Base-by-base conservation (phyloP, 2,329 filamentous ascomycete species). In the Colletotrichum tropicale region DNA sequence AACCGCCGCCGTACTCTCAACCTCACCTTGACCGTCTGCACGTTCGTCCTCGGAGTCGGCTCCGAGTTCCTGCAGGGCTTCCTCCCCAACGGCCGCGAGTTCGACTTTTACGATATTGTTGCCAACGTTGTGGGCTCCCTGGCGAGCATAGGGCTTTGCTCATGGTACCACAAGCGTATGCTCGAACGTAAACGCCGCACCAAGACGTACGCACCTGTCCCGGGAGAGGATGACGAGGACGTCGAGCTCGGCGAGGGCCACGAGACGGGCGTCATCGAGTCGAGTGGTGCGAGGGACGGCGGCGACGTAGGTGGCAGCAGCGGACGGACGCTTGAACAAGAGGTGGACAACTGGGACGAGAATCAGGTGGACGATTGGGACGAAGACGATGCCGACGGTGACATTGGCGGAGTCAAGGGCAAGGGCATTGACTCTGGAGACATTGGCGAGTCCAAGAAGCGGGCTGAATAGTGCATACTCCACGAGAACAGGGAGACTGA, bases 121-220 rank as follows among this genome's bases (percentile, higher is more conserved):
- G 96, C 96, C 81, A 99, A 99, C 83, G 85, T 98, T 1, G 86
- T 95, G 55, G 97, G 97, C 56, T 96, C 94, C 78, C 85, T 94
- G 16, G 87, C 89, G 1, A 96, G 91, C 0, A 83, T 98, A 24
- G 93, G 89, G 0, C 83, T 98, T 24, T 98, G 95, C 83, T 93
- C 92, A 73, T 96, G 95, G 94, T 99, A 99, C 83, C 97, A 99
- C 86, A 94, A 94, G 82, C 93, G 97, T 75, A 98, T 98, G 96
- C 88, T 98, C 52, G 96, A 98, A 84, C 91, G 97, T 77, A 95
- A 94, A 83, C 91, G 96, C 76, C 88, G 92, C 81, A 92, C 91
- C 71, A 94, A 94, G 81, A 91, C 91, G 67, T 98, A 98, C 81
- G 89, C 91, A 69, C 89, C 91, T 8, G 90, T 98, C 8, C 91